These are phyloP conservation scores for Tetrahymena malaccensis DNA, from an alignment of 73 alveolate genomes.

Conservation along the genomic window DNA sequence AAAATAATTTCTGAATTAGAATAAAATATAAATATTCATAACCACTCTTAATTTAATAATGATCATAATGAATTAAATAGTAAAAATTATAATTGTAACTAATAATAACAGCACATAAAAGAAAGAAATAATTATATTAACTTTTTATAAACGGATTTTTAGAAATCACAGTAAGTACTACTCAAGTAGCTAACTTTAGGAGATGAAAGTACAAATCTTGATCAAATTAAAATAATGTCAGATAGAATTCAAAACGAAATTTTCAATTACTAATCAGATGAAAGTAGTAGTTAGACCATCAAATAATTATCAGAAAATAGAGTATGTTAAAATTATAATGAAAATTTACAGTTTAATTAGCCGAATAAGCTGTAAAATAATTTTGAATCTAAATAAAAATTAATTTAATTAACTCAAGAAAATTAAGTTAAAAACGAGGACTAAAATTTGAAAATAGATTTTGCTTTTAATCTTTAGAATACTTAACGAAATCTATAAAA, in stretches of 20 bases:
- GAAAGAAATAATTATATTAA: neutral
- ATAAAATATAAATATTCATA: neutral
- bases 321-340: no score
- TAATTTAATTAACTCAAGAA: neutral
- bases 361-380: no score
- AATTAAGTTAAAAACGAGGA: neutral
- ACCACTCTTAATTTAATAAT: neutral
- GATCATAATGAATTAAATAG: neutral
- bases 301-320: no score
- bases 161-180: neutral
- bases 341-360: no score
- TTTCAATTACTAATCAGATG: neutral
- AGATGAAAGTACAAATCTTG: neutral
- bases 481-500: no score
- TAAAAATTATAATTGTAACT: neutral
- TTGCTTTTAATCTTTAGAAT: neutral
- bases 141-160: no score
- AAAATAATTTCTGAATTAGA: neutral
- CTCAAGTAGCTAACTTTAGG: neutral
- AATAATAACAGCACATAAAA: neutral
- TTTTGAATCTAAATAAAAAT: no score
- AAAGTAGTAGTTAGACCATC: neutral
- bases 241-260: neutral
- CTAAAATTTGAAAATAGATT: neutral
- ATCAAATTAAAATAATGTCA: neutral